These are phyloP conservation scores for Ceratobasidium sp. DNA, from an alignment of 1,284 basidiomycete genomes.

Conservation along the genomic window DNA sequence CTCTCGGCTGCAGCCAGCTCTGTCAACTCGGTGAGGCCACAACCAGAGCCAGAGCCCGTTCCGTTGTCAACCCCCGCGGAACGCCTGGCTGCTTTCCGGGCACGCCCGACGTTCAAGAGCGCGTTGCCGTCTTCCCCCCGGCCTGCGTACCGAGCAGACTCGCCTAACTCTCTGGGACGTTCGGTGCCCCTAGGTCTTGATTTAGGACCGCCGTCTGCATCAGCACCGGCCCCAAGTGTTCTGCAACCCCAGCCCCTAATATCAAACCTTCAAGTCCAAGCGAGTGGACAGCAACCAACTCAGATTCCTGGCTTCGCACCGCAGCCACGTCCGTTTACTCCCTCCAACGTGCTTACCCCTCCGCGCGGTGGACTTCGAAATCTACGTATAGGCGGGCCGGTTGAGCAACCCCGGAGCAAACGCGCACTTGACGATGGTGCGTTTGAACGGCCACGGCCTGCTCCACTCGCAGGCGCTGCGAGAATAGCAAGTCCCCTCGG, in stretches of 20 bases:
- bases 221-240: constrained; percentile 1
- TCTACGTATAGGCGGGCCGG: constrained; percentile 45
- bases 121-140: constrained; percentile 26
- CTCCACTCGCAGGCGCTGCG: constrained; percentile 50
- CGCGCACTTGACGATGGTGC: constrained; percentile 43
- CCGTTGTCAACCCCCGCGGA: constrained; percentile 34
- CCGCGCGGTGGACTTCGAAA: constrained; percentile 45
- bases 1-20: constrained; percentile 19
- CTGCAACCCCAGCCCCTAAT: constrained; percentile 33
- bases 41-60: background rate
- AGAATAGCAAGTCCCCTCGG: background rate
- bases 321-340: constrained; percentile 46
- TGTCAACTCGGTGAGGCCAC: constrained; percentile 5
- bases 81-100: constrained; percentile 39
- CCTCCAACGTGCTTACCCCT: constrained; percentile 50
- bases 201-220: background rate
- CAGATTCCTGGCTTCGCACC: constrained; percentile 48
- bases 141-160: constrained; percentile 28
- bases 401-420: constrained; percentile 49
- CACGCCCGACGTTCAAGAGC: constrained; percentile 21
- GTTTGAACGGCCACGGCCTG: constrained; percentile 58
- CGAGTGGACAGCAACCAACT: constrained; percentile 12
- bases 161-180: constrained; percentile 12
- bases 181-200: constrained; percentile 3
- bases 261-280: constrained; percentile 38